Evolutionary conservation across 2,329 filamentous ascomycete species (phyloP).

Genomic region (Daldinia sp.): DNA sequence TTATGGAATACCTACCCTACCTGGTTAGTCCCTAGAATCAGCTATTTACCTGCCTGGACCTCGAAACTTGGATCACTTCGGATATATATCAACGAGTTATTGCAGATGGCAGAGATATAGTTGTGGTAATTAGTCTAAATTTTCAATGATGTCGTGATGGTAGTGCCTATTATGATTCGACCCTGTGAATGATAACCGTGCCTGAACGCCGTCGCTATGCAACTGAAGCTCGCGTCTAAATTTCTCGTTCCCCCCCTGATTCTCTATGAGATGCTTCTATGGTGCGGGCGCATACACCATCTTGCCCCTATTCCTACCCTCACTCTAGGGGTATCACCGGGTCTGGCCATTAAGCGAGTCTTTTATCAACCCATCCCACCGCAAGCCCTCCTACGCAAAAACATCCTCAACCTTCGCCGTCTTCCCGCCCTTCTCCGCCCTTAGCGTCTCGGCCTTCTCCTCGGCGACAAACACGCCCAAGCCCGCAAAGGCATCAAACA

Average conservation of each 20-base stretch:
- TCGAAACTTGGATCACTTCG: not conserved
- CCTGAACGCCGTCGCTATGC: conserved; percentile 48
- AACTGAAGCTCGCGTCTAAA: not conserved
- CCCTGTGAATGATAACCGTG: conserved; percentile 1
- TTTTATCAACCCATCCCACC: too few species aligned
- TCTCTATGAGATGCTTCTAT: not conserved
- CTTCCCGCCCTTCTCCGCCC: conserved; percentile 49
- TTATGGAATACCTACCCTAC: too few species aligned
- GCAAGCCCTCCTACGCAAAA: not conserved
- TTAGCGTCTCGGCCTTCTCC: conserved; percentile 61
- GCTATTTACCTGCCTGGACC: not conserved
- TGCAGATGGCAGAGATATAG: not conserved
- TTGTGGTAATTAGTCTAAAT: not conserved
- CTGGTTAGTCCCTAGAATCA: not conserved
- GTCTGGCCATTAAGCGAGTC: too few species aligned
- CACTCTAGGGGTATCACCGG: too few species aligned
- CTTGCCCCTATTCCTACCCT: conserved; percentile 1
- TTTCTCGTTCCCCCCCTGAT: not conserved
- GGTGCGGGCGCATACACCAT: not conserved
- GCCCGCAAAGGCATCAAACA: conserved; percentile 91
- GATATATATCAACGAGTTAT: not conserved
- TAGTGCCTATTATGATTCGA: not conserved
- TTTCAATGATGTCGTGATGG: not conserved
- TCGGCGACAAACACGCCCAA: conserved; percentile 87
- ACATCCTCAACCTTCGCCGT: conserved; percentile 4